phyloP scores from a whole-genome alignment of 192 early-diverging fungal genomes.

The Podila verticillata region DNA sequence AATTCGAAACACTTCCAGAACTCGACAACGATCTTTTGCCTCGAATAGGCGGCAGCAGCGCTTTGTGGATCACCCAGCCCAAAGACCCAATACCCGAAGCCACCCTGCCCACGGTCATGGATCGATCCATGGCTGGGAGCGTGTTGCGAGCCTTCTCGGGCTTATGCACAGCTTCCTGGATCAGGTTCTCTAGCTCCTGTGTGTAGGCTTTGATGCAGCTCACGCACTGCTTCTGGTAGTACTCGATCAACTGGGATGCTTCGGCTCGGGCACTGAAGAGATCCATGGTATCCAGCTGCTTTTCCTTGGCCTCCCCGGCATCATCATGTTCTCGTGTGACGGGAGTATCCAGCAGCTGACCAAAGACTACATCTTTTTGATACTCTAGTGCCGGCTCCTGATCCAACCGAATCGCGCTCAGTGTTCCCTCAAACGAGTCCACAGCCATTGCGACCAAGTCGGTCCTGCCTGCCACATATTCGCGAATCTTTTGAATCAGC shows the following conservation, averaged over 20 bases:
- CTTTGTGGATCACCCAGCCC: slow-evolving; percentile 13
- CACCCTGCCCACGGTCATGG: slow-evolving; percentile 41
- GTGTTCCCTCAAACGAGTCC: slow-evolving; percentile 12
- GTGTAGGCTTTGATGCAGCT: slow-evolving; percentile 35
- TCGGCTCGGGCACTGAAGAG: slow-evolving; percentile 31
- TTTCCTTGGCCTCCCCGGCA: slow-evolving; percentile 8
- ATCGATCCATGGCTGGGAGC: slow-evolving; percentile 29
- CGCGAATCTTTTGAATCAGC: slow-evolving; percentile 28
- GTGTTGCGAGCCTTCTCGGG: slow-evolving; percentile 41
- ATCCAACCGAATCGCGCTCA: slow-evolving; percentile 23
- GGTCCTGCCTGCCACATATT: slow-evolving; percentile 38
- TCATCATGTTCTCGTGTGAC: neutral
- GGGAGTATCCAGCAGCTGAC: neutral
- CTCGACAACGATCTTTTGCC: no score
- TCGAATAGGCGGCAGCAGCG: slow-evolving; percentile 3
- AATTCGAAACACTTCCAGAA: slow-evolving; percentile 10
- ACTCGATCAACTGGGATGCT: slow-evolving; percentile 9
- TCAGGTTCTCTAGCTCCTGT: slow-evolving; percentile 15
- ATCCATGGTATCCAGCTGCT: slow-evolving; percentile 11
- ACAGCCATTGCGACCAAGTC: slow-evolving; percentile 28
- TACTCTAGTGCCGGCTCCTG: slow-evolving; percentile 22
- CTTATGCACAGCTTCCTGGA: slow-evolving; percentile 32
- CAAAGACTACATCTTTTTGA: slow-evolving; percentile 5
- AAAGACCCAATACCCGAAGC: slow-evolving; percentile 20
- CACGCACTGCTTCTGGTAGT: slow-evolving; percentile 27